A percentile compares a stretch with the other conserved stretches of the same genome.
Conservation (phyloP, 306 rosid species). For the Cicer arietinum region DNA sequence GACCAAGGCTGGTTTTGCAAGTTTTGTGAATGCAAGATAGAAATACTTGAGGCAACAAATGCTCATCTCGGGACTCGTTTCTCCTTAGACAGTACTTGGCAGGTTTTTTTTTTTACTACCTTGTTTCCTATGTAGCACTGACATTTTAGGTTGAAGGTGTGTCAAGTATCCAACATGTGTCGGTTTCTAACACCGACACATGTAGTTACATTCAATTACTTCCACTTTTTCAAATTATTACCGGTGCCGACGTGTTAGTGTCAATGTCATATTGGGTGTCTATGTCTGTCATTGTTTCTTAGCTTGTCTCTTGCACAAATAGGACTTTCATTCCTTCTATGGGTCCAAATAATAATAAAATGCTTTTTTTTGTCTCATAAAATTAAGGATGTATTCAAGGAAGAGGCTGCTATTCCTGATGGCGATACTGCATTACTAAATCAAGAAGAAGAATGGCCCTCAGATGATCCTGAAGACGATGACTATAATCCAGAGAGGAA, state of each 20-base stretch:
- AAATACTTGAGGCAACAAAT: conserved; percentile 79
- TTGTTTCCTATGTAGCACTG: neutral
- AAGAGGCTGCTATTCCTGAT: conserved; percentile 79
- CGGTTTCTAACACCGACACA: too few relatives aligned
- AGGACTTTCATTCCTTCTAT: neutral
- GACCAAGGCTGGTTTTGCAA: conserved; percentile 98
- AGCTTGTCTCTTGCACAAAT: conserved; percentile 12
- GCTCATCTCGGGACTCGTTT: conserved; percentile 88
- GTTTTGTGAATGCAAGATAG: conserved; percentile 88
- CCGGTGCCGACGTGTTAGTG: too few relatives aligned
- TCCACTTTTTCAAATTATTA: too few relatives aligned
- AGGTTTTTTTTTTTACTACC: conserved; percentile 56
- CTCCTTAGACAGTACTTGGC: conserved; percentile 77
- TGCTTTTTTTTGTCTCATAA: conserved; percentile 9
- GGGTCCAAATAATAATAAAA: conserved; percentile 19
- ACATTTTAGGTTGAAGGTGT: too few relatives aligned
- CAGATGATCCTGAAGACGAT: conserved; percentile 84
- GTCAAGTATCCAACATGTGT: too few relatives aligned
- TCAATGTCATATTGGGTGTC: too few relatives aligned
- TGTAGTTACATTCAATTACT: too few relatives aligned
- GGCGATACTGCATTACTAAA: conserved; percentile 55
- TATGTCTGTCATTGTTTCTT: too few relatives aligned
- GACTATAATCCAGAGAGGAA: conserved; percentile 78
- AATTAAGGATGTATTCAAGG: conserved; percentile 84
- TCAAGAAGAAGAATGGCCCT: conserved; percentile 84